phyloP scores from a whole-genome alignment of 2,329 filamentous ascomycete genomes.

The Penicillium corylophilum region DNA sequence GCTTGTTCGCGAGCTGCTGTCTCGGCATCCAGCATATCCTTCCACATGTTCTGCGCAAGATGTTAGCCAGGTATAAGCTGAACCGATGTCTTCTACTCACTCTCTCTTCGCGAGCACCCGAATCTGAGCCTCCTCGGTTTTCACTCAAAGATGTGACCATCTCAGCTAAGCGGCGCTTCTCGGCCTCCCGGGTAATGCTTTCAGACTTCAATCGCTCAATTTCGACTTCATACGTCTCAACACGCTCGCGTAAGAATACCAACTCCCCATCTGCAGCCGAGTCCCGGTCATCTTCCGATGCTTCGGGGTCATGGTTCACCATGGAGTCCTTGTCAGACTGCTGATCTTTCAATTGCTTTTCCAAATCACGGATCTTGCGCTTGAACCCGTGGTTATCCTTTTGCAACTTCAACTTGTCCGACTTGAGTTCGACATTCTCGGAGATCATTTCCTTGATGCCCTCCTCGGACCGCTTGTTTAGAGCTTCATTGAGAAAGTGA shows the following conservation, averaged over 20 bases:
- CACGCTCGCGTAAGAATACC: slow-evolving; percentile 75
- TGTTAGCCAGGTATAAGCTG: slow-evolving; percentile 8
- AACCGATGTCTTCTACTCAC: slow-evolving; percentile 29
- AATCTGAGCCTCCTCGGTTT: slow-evolving; percentile 49
- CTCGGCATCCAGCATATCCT: slow-evolving; percentile 90
- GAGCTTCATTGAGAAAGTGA: slow-evolving; percentile 89
- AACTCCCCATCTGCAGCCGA: slow-evolving; percentile 76
- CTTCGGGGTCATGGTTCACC: slow-evolving; percentile 42
- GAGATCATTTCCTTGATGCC: slow-evolving; percentile 97
- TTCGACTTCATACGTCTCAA: slow-evolving; percentile 79
- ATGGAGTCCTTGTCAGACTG: slow-evolving; percentile 46
- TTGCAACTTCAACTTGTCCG: slow-evolving; percentile 80
- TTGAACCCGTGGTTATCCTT: slow-evolving; percentile 85
- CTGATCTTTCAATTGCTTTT: slow-evolving; percentile 69
- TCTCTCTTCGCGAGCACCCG: slow-evolving; percentile 51
- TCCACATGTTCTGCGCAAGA: slow-evolving; percentile 73
- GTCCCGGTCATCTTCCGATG: slow-evolving; percentile 47
- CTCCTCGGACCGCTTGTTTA: slow-evolving; percentile 92
- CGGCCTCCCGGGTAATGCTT: slow-evolving; percentile 73
- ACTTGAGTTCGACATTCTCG: slow-evolving; percentile 94
- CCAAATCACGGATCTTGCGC: slow-evolving; percentile 78
- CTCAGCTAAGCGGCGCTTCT: slow-evolving; percentile 83
- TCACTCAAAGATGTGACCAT: slow-evolving; percentile 68
- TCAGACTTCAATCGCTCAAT: slow-evolving; percentile 81
- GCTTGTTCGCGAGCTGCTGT: slow-evolving; percentile 83